Evolutionary conservation across 2,329 filamentous ascomycete genomes (phyloP), one percentile per base, ranked within the genome.

Genomic region (Aspergillus terreus): DNA sequence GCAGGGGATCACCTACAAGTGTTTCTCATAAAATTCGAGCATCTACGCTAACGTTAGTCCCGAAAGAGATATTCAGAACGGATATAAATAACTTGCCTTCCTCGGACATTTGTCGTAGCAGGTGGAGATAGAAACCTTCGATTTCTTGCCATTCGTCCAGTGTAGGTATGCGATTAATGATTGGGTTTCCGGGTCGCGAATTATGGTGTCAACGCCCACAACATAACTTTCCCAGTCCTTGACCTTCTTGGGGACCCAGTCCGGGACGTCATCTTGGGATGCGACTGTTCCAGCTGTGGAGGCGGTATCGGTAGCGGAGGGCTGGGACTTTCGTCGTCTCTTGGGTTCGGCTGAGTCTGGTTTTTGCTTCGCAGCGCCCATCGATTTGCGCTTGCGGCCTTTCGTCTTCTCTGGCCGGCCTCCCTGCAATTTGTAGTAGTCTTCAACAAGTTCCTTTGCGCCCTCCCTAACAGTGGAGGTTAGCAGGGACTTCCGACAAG

Each of bases 11-110:
- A 63, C 72, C 67, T 67, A 76, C 72, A 78, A 62, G 59, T 78
- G 75, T 36, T 65, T 60, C 60, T 78, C 76, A 52, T 78, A 78
- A 49, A 78, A 78, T 51, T 70, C 63, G 10, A 78, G 69, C 75
- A 78, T 77, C 68, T 76, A 48, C 9, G 14, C 42, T 12, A 7
- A 41, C 12, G 51, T 66, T 47, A 65, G 50, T 48, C 35, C n/a
- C 14, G 35, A 3, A 46, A 46, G 7, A 19, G n/a, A 19, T 23
- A 21, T 14, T 40, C 14, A 9, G 17, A 51, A 6, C 6, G 15
- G 9, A 9, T 48, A 53, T 38, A 14, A 3, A 15, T 19, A 6
- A 55, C 61, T 58, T 62, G 72, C 72, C 61, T 70, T 69, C 51
- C 61, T 58, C 0, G 76, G 76, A 51, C 74, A 77, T 48, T 64